These are phyloP conservation scores for Fremontodendron californicum DNA, from an alignment of 345 rosid species.

Conservation along the genomic window DNA sequence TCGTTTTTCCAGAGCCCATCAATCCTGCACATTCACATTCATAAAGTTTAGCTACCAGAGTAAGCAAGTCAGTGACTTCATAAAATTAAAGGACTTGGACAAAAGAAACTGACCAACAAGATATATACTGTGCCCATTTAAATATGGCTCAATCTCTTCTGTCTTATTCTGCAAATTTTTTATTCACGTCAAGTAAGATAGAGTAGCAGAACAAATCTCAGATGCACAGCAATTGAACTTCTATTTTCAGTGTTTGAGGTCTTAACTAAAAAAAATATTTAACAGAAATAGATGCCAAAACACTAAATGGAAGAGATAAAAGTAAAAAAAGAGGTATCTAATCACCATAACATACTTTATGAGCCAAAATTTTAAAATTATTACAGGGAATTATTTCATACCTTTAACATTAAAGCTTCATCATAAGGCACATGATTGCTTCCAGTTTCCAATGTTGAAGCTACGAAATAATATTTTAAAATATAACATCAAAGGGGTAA, in stretches of 20 bases:
- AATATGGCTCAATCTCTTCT: constrained; percentile 63
- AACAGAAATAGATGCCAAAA: constrained; percentile 9
- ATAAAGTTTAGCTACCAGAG: constrained; percentile 7
- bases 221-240: constrained; percentile 7
- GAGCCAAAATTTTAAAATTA: background rate
- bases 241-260: background rate
- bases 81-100: constrained; percentile 9
- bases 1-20: constrained; percentile 99
- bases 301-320: background rate
- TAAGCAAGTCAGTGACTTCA: constrained; percentile 9
- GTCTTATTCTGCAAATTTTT: constrained; percentile 66
- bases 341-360: background rate
- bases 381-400: constrained; percentile 18
- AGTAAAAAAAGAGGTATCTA: background rate
- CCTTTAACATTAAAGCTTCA: constrained; percentile 61
- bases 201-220: background rate
- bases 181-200: constrained; percentile 29
- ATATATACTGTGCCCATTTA: constrained; percentile 74
- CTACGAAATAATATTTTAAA: constrained; percentile 33
- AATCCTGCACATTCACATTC: constrained; percentile 48
- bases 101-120: constrained; percentile 80
- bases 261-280: background rate
- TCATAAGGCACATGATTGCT: constrained; percentile 36
- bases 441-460: constrained; percentile 51
- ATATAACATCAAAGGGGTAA: background rate